These are phyloP conservation scores for Triticum monococcum DNA, from an alignment of 176 grass and related monocot species.

Conservation along the genomic window DNA sequence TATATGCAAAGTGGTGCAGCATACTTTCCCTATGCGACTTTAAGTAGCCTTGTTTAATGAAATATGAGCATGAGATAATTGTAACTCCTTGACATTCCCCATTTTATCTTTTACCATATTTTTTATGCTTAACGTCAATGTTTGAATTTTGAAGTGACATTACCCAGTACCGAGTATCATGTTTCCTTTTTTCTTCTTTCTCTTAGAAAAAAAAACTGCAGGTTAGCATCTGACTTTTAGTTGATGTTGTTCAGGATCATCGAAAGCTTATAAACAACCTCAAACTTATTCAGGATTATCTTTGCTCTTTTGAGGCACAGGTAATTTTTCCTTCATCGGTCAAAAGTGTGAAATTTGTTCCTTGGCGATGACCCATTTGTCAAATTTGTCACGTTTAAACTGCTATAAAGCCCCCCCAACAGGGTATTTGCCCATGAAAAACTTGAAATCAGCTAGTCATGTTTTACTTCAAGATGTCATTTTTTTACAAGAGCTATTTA, in stretches of 20 bases:
- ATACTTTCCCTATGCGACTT: neutral
- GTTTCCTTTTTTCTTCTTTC: neutral
- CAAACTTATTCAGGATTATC: slow-evolving; percentile 94
- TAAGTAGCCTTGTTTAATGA: neutral
- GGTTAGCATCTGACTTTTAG: neutral
- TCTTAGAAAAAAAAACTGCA: neutral
- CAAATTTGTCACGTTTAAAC: neutral
- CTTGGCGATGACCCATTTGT: neutral
- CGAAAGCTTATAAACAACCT: slow-evolving; percentile 88
- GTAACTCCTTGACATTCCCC: neutral
- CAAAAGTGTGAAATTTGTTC: neutral
- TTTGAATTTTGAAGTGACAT: neutral
- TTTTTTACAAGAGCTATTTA: neutral
- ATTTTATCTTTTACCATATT: neutral
- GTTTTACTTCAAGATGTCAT: neutral
- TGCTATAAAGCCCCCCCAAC: neutral
- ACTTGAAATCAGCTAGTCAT: neutral
- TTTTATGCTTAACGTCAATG: neutral
- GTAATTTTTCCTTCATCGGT: slow-evolving; percentile 39
- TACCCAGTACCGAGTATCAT: neutral
- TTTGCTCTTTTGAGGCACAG: slow-evolving; percentile 93
- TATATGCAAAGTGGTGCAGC: neutral
- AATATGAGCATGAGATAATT: neutral
- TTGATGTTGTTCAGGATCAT: slow-evolving; percentile 58
- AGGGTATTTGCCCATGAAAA: neutral